Base-by-base conservation (phyloP, 768 basidiomycete genomes). In the Trametes cinnabarina region DNA sequence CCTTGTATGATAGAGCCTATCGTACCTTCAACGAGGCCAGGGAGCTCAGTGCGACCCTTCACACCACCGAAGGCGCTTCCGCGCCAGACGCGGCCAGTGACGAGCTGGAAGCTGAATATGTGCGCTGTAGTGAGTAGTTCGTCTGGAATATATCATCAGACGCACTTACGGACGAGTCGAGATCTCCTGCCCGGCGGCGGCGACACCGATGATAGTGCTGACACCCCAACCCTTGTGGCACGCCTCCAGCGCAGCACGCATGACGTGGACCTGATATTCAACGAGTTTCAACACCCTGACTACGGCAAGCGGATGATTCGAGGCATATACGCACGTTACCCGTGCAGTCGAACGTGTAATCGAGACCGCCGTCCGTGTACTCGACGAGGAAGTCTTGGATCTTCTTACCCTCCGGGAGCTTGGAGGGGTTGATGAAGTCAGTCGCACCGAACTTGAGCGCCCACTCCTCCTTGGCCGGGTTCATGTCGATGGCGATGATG, bases 151-250 rank as follows among this genome's bases (percentile, higher is more conserved):
- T 15, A 15, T 4, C 5, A 39, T n/a, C 10, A 39, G n/a, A n/a
- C 37, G 46, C 43, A 67, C 69, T 67, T 57, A 69, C 69, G 74
- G 71, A 37, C 70, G 66, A 39, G 68, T 70, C 28, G 70, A 71
- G 46, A 69, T 74, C 62, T 98, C 97, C 67, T 97, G 87, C 7
- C 97, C 97, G 19, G 97, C 94, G 22, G 94, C 94, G 3, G 97
- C 97, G 40, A 99, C 97, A 59, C 96, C 96, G 58, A 99, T 98
- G 63, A 99, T 71, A 55, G 92, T 98, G 56, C 87, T 92, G 41
- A 98, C 88, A 65, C 97, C 97, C 97, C 97, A 99, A 14, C 97
- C 97, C 71, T 98, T 98, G 75, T 99, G 97, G 73, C 94, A 98
- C n/a, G 94, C 91, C 76, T 99, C 97, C 46, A 99, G 83, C 23